Conservation (phyloP, 768 basidiomycete genomes). For the Cystofilobasidium ferigula region DNA sequence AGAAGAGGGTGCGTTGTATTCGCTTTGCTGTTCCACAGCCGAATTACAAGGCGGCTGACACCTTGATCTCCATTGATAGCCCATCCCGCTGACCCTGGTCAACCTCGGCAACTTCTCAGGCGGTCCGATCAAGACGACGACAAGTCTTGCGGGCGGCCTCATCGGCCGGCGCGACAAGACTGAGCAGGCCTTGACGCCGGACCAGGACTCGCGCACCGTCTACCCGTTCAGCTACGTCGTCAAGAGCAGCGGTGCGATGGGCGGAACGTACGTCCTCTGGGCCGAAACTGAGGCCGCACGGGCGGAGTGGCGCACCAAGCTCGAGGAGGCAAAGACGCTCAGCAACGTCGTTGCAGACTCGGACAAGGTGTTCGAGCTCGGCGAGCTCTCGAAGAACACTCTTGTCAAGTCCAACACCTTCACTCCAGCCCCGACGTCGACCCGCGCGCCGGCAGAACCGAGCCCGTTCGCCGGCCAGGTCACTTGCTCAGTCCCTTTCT, state of each 20-base stretch:
- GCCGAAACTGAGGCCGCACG: constrained; percentile 68
- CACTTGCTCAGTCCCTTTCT: constrained; percentile 89
- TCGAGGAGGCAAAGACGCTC: constrained; percentile 76
- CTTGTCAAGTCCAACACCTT: constrained; percentile 15
- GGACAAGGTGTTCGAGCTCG: constrained; percentile 80
- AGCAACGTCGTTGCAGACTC: constrained; percentile 81
- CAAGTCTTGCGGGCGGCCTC: constrained; percentile 9
- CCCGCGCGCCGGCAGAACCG: constrained; percentile 4
- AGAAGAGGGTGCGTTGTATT: constrained; percentile 54
- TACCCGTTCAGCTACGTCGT: constrained; percentile 84
- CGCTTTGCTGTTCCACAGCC: background rate
- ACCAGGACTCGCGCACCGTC: constrained; percentile 50
- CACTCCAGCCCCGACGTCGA: background rate
- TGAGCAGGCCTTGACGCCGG: background rate
- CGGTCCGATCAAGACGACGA: constrained; percentile 33
- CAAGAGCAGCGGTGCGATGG: constrained; percentile 59
- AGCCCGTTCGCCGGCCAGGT: constrained; percentile 45
- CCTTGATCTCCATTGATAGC: constrained; percentile 43
- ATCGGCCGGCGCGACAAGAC: constrained; percentile 20
- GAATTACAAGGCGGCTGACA: too few relatives aligned
- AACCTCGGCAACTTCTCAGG: constrained; percentile 75
- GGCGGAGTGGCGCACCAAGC: constrained; percentile 75
- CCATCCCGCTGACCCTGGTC: constrained; percentile 82
- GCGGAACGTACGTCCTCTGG: constrained; percentile 76
- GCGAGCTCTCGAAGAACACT: constrained; percentile 8